A percentile compares a stretch with the other conserved stretches of the same genome.
Evolutionary conservation across 345 rosid species (phyloP).

Genomic region (Populus simonii): DNA sequence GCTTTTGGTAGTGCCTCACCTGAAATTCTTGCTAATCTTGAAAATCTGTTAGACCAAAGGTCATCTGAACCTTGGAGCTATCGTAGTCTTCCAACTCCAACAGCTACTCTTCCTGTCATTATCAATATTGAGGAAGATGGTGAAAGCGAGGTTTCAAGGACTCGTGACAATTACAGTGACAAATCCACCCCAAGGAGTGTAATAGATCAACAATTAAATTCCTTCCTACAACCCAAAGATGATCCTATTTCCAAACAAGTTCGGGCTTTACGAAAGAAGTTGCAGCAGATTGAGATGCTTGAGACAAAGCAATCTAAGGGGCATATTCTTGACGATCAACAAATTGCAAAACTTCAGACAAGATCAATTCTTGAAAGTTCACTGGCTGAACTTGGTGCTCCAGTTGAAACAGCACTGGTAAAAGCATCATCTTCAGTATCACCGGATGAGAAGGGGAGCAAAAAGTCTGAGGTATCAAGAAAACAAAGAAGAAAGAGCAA

Average conservation of each 20-base stretch:
- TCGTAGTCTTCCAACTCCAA: conserved; percentile 80
- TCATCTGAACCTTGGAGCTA: conserved; percentile 90
- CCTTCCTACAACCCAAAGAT: conserved; percentile 56
- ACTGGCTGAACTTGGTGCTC: conserved; percentile 68
- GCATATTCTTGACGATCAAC: conserved; percentile 83
- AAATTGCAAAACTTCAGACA: conserved; percentile 78
- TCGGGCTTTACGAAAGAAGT: conserved; percentile 75
- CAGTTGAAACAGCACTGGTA: conserved; percentile 37
- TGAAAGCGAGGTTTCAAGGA: conserved; percentile 59
- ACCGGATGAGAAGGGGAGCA: conserved; percentile 53
- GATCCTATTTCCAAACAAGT: conserved; percentile 60
- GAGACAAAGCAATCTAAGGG: conserved; percentile 72
- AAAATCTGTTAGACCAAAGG: conserved; percentile 68
- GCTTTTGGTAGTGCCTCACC: conserved; percentile 65
- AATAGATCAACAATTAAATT: conserved; percentile 42
- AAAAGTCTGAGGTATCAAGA: conserved; percentile 44
- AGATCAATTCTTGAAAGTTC: conserved; percentile 59
- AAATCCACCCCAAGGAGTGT: conserved; percentile 21
- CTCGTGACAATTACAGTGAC: conserved; percentile 47
- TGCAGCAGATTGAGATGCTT: conserved; percentile 96
- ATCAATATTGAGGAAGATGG: conserved; percentile 73
- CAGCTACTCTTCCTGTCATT: conserved; percentile 76
- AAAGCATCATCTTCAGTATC: conserved; percentile 37
- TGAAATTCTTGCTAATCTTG: conserved; percentile 76
- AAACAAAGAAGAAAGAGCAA: conserved; percentile 72